These are phyloP conservation scores for Rhizoctonia solani DNA, from an alignment of 1,284 basidiomycete species.

Conservation along the genomic window DNA sequence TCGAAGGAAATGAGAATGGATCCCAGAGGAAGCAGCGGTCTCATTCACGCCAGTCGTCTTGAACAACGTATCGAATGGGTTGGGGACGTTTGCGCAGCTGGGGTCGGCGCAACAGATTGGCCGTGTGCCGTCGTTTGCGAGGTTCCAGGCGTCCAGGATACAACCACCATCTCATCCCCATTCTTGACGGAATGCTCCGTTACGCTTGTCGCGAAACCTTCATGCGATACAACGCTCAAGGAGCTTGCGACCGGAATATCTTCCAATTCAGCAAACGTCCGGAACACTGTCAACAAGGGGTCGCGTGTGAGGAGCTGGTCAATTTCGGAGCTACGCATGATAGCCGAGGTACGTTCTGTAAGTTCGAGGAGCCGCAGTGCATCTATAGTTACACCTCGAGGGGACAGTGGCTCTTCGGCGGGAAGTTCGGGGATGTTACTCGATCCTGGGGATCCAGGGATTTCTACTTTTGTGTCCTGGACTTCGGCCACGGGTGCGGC, in stretches of 20 bases:
- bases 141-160: slow-evolving; percentile 55
- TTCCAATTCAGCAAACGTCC: slow-evolving; percentile 54
- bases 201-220: slow-evolving; percentile 14
- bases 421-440: background rate
- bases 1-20: slow-evolving; percentile 51
- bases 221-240: slow-evolving; percentile 25
- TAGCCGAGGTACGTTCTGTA: slow-evolving; percentile 59
- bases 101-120: background rate
- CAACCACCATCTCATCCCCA: slow-evolving; percentile 52
- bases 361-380: slow-evolving; percentile 58
- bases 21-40: slow-evolving; percentile 20
- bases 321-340: slow-evolving; percentile 57
- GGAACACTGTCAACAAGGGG: slow-evolving; percentile 56
- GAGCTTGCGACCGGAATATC: slow-evolving; percentile 49
- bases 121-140: slow-evolving; percentile 9
- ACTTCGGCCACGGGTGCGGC: background rate
- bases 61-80: slow-evolving; percentile 44
- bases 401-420: background rate
- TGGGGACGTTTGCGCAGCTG: slow-evolving; percentile 33
- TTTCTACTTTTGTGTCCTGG: slow-evolving; percentile 1
- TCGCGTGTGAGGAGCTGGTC: slow-evolving; percentile 54
- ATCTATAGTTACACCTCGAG: slow-evolving; percentile 43
- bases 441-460: background rate
- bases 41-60: slow-evolving; percentile 42
- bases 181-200: slow-evolving; percentile 46